Evolutionary conservation across 2,329 filamentous ascomycete species (phyloP), one percentile per base, ranked within the genome.

Genomic region (Neoarthrinium moseri): DNA sequence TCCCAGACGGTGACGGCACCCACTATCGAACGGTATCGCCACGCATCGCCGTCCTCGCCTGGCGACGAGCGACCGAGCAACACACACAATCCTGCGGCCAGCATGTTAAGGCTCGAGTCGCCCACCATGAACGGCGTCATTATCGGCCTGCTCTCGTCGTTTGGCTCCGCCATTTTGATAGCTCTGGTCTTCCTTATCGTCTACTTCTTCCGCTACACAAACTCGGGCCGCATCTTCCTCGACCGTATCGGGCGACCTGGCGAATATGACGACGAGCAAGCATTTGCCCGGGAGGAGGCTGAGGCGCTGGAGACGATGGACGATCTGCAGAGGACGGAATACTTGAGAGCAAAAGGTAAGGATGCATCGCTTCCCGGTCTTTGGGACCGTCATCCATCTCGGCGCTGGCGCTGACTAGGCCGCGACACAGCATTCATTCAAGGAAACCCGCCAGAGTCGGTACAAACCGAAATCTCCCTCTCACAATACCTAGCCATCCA

Each of bases 401-500:
- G 40, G 15, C 23, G n/a, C 34, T 13, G 29, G 3, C 26, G 41
- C 42, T 29, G 29, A 48, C 32, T 32, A 34, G 34, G 56, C 17
- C 5, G 37, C 5, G 6, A 21, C 36, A 17, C 20, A 99, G 94
- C 92, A 24, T 99, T 96, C 63, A 84, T 96, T 51, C 86, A 94
- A 66, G 89, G 86, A 46, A 96, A 97, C 63, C 94, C 92, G 3
- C 91, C 94, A 54, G 94, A 99, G 67, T 97, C 94, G 6, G 74
- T 92, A 48, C 91, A 94, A 61, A 97, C 94, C 56, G 94, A 99
- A 64, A 99, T 99, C 54, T 97, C 94, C 18, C 73, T 99, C 53
- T 97, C 94, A 27, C 94, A 99, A 66, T 97, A 96, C 65, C 80
- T 99, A 48, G 94, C 94, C 33, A 99, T 99, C 55, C 94, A 99